A percentile compares a stretch with the other conserved stretches of the same genome.
Evolutionary conservation across 257 asterid species (phyloP).

Genomic region (Leonotis leonurus): DNA sequence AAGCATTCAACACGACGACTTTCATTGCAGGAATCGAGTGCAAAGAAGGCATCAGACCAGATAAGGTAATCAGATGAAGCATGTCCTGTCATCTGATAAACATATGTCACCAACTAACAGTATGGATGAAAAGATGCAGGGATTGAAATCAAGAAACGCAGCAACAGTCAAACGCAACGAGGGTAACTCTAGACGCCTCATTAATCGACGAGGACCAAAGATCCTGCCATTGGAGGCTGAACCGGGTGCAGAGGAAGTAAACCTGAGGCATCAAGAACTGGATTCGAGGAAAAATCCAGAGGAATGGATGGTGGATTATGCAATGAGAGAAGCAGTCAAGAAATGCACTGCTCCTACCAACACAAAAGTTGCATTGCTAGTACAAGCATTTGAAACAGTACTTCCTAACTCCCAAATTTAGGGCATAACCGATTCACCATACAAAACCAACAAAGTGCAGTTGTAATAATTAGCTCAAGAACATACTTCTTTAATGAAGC

Average conservation of each 20-base stretch:
- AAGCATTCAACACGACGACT: neutral
- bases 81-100: too few relatives aligned
- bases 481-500: too few relatives aligned
- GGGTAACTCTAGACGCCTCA: constrained; percentile 27
- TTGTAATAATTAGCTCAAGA: too few relatives aligned
- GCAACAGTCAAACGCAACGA: constrained; percentile 15
- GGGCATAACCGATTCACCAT: constrained; percentile 10
- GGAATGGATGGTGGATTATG: constrained; percentile 70
- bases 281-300: constrained; percentile 45
- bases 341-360: constrained; percentile 35
- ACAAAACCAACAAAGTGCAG: constrained; percentile 16
- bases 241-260: constrained; percentile 46
- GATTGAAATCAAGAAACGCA: neutral
- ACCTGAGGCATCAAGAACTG: constrained; percentile 45
- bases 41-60: neutral
- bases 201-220: constrained; percentile 48
- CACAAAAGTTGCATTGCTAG: constrained; percentile 50
- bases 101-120: too few relatives aligned
- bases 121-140: too few relatives aligned
- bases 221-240: constrained; percentile 38
- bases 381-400: constrained; percentile 60
- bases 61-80: too few relatives aligned
- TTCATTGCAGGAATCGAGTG: neutral
- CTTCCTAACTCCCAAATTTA: constrained; percentile 31
- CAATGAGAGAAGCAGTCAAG: constrained; percentile 42